Evolutionary conservation across 2,329 filamentous ascomycete genomes (phyloP).

Genomic region (Fusarium albosuccineum): DNA sequence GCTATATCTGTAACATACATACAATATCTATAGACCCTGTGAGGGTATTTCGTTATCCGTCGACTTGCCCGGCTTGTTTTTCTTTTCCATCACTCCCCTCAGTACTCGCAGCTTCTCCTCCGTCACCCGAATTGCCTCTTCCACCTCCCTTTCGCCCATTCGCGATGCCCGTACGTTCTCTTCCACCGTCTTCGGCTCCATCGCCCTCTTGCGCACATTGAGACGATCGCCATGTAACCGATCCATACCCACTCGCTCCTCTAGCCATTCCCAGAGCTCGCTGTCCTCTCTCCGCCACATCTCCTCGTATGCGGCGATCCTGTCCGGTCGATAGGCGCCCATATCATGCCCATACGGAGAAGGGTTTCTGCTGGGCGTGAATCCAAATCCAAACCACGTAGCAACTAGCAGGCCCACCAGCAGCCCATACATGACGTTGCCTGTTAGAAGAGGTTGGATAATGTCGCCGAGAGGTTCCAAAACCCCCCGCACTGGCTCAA

Average conservation of each 20-base stretch:
- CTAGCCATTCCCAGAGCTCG: slow-evolving; percentile 93
- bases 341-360: slow-evolving; percentile 52
- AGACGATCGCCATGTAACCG: slow-evolving; percentile 57
- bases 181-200: slow-evolving; percentile 69
- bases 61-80: slow-evolving; percentile 29
- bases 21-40: slow-evolving; percentile 39
- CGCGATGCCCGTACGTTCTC: slow-evolving; percentile 69
- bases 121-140: slow-evolving; percentile 85
- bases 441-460: slow-evolving; percentile 77
- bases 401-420: slow-evolving; percentile 80
- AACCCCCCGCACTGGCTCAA: slow-evolving; percentile 82
- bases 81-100: slow-evolving; percentile 76
- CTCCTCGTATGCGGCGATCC: slow-evolving; percentile 88
- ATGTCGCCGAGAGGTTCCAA: slow-evolving; percentile 79
- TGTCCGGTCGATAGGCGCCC: slow-evolving; percentile 65
- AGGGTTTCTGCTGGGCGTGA: slow-evolving; percentile 55
- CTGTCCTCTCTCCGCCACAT: slow-evolving; percentile 91
- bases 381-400: slow-evolving; percentile 77
- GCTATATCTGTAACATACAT: slow-evolving; percentile 39
- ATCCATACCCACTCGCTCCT: slow-evolving; percentile 85
- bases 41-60: slow-evolving; percentile 27
- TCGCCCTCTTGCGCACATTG: slow-evolving; percentile 58
- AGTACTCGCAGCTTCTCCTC: slow-evolving; percentile 85
- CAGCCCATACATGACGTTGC: slow-evolving; percentile 82
- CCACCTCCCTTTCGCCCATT: slow-evolving; percentile 80